Evolutionary conservation across 495 filamentous ascomycete genomes (phyloP).

Genomic region (Penicillium tannophilum): DNA sequence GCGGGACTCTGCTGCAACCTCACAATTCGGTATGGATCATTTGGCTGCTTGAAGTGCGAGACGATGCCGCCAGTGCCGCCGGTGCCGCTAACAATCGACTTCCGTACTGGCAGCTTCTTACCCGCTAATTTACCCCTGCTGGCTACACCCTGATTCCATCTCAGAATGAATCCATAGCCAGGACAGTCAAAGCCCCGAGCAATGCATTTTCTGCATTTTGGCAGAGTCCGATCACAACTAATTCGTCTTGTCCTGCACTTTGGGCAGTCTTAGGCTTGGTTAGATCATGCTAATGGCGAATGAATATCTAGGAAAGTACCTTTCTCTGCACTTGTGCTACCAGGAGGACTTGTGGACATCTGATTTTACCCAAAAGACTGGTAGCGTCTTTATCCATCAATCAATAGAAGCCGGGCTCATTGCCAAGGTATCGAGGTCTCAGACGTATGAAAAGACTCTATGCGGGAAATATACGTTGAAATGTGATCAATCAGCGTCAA

Average conservation of each 20-base stretch:
- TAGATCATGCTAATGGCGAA: background rate
- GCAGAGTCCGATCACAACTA: slow-evolving; percentile 13
- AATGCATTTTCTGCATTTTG: slow-evolving; percentile 17
- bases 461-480: too few species aligned
- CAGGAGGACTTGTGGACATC: slow-evolving; percentile 1
- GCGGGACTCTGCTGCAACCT: background rate
- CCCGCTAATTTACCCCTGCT: slow-evolving; percentile 16
- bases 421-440: background rate
- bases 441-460: background rate
- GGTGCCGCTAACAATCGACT: background rate
- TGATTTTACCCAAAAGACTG: background rate
- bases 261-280: slow-evolving; percentile 12
- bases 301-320: background rate
- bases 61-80: background rate
- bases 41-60: background rate
- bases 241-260: slow-evolving; percentile 18
- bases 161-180: slow-evolving; percentile 13
- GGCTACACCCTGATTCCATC: slow-evolving; percentile 17
- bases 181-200: slow-evolving; percentile 14
- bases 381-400: background rate
- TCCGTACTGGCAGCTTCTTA: slow-evolving; percentile 2
- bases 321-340: slow-evolving; percentile 11
- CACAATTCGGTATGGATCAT: background rate
- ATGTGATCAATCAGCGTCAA: background rate
- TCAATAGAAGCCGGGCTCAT: background rate